These are phyloP conservation scores for Myriosclerotinia curreyana DNA, from an alignment of 2,329 filamentous ascomycete species.

Conservation along the genomic window DNA sequence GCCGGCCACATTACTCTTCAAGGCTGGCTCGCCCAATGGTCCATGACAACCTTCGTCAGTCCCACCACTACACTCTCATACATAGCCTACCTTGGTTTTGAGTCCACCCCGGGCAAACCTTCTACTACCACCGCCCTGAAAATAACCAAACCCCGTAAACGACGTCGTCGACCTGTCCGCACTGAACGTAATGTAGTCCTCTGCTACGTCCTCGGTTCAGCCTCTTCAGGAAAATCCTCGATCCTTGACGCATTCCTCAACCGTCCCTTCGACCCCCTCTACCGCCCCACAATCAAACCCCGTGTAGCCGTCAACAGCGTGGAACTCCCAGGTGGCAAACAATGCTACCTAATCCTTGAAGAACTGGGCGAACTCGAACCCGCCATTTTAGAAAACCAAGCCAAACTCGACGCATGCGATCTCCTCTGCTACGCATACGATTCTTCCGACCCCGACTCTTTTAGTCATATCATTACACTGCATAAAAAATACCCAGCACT, in stretches of 20 bases:
- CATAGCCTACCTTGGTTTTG: slow-evolving; percentile 92
- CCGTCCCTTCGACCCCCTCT: slow-evolving; percentile 76
- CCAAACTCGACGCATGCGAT: slow-evolving; percentile 88
- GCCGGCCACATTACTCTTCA: slow-evolving; percentile 93
- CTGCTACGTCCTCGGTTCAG: slow-evolving; percentile 85
- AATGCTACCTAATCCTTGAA: slow-evolving; percentile 93
- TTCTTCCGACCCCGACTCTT: slow-evolving; percentile 93
- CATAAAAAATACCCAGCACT: slow-evolving; percentile 77
- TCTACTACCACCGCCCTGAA: slow-evolving; percentile 82
- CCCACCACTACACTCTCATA: slow-evolving; percentile 95
- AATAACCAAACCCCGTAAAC: slow-evolving; percentile 86
- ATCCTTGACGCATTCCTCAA: slow-evolving; percentile 89
- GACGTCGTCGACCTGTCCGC: slow-evolving; percentile 73
- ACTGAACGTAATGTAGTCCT: slow-evolving; percentile 94
- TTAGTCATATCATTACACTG: slow-evolving; percentile 82
- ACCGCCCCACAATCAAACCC: slow-evolving; percentile 92
- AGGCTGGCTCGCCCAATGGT: slow-evolving; percentile 98
- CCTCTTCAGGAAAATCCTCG: slow-evolving; percentile 85
- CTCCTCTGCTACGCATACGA: slow-evolving; percentile 95
- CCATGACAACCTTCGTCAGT: slow-evolving; percentile 97
- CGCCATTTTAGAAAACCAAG: slow-evolving; percentile 86
- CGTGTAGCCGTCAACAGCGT: slow-evolving; percentile 94
- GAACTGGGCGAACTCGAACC: slow-evolving; percentile 95
- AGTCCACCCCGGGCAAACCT: slow-evolving; percentile 72
- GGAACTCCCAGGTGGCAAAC: slow-evolving; percentile 90